These are phyloP conservation scores for Mycena maculata DNA, from an alignment of 768 basidiomycete species.

Conservation along the genomic window DNA sequence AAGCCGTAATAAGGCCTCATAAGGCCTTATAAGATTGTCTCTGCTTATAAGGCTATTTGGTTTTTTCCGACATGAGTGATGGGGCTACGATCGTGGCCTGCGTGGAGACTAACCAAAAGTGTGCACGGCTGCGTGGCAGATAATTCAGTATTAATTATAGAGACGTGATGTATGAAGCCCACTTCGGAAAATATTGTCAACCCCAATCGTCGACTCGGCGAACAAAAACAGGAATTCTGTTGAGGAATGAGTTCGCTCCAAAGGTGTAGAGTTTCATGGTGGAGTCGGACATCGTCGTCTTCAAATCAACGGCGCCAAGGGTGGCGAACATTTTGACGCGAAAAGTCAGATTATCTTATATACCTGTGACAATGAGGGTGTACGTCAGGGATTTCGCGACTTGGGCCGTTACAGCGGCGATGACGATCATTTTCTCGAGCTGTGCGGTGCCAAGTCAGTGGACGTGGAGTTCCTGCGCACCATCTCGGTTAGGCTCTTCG, in stretches of 20 bases:
- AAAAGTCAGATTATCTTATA: too few species aligned
- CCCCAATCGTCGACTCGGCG: slow-evolving; percentile 52
- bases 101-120: slow-evolving; percentile 44
- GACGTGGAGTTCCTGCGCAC: not conserved
- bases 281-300: slow-evolving; percentile 40
- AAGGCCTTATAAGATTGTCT: too few species aligned
- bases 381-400: slow-evolving; percentile 41
- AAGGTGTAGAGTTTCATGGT: slow-evolving; percentile 55
- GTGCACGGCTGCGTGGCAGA: slow-evolving; percentile 40
- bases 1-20: too few species aligned
- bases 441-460: not conserved
- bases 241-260: slow-evolving; percentile 45
- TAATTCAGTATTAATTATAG: too few species aligned
- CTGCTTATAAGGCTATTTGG: too few species aligned
- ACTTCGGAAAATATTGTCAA: slow-evolving; percentile 56
- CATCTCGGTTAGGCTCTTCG: not conserved
- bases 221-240: slow-evolving; percentile 34
- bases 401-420: slow-evolving; percentile 37
- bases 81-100: not conserved
- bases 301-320: slow-evolving; percentile 47
- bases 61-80: too few species aligned
- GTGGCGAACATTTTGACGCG: too few species aligned
- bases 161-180: slow-evolving; percentile 26
- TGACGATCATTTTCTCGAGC: slow-evolving; percentile 30
- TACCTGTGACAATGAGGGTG: slow-evolving; percentile 46